Base-by-base conservation (phyloP, 2,329 filamentous ascomycete species). In the Diaporthe citrichinensis region DNA sequence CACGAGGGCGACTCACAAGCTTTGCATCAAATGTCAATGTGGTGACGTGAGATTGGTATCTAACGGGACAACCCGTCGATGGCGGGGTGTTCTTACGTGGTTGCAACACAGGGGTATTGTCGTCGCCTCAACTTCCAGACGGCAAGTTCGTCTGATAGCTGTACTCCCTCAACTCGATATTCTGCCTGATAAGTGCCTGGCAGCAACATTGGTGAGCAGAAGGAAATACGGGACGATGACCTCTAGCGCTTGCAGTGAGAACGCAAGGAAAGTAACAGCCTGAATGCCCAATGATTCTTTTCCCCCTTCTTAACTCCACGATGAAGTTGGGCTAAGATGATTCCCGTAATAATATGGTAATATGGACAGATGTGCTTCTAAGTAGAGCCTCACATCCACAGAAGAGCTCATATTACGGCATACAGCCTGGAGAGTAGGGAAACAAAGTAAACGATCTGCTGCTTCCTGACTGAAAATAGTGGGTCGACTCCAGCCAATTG, bases 401-500 rank as follows among this genome's bases (percentile, higher is more conserved):
- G 5, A 20, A 31, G 10, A 23, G 7, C 59, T 46, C 25, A 23
- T 28, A 12, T 23, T 3, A 17, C 14, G 14, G 10, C 44, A 36
- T 15, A 9, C 25, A 8, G 36, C 36, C 36, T 39, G 36, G 36
- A 1, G 57, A 61, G 28, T 20, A 36, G 15, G 36, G 23, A 25
- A 25, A 46, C 5, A 17, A 5, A 46, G 23, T 28, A 23, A 7
- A 53, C 34, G 36, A 28, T 3, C 10, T 25, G 7, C 31, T 23
- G n/a, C 39, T 71, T 23, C 62, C 23, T 25, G 28, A 23, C 23
- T 2, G 5, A 0, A 23, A 28, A 41, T 5, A 55, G 65, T 69
- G 65, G 65, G 65, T 41, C 46, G 2, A 0, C 5, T 1, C 2
- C 14, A 10, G n/a, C 25, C 51, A 71, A 76, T 76, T 76, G 73